These are phyloP conservation scores for Eucalyptus victrix DNA, from an alignment of 345 rosid genomes.

Conservation along the genomic window DNA sequence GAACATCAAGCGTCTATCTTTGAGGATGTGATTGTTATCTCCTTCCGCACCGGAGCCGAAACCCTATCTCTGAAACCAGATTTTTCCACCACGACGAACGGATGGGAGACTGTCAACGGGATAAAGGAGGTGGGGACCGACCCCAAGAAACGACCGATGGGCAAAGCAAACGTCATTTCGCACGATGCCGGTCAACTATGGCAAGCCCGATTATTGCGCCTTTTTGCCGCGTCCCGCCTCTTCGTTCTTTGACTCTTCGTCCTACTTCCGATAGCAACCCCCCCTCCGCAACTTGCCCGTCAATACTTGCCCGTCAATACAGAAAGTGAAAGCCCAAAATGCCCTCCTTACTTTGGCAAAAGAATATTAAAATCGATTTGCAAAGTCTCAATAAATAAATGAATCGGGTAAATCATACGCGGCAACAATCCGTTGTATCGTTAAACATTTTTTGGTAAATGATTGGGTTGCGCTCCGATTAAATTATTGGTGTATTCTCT, in stretches of 20 bases:
- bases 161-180: not conserved
- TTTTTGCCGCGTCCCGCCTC: not conserved
- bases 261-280: not conserved
- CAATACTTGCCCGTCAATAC: not conserved
- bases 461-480: not conserved
- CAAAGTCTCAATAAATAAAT: not conserved
- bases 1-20: not conserved
- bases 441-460: not conserved
- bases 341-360: not conserved
- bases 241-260: not conserved
- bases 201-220: not conserved
- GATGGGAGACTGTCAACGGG: not conserved
- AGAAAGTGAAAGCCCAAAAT: not conserved
- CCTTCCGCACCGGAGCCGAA: not conserved
- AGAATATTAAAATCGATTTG: not conserved
- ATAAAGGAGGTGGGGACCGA: not conserved
- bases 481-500: not conserved
- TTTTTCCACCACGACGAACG: not conserved
- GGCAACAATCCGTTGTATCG: not conserved
- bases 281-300: not conserved
- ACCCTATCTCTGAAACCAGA: not conserved
- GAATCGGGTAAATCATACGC: not conserved
- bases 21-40: accelerated
- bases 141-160: not conserved
- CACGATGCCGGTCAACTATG: not conserved